Evolutionary conservation across 192 early-diverging fungal species (phyloP).

Genomic region (Lobosporangium transversale): DNA sequence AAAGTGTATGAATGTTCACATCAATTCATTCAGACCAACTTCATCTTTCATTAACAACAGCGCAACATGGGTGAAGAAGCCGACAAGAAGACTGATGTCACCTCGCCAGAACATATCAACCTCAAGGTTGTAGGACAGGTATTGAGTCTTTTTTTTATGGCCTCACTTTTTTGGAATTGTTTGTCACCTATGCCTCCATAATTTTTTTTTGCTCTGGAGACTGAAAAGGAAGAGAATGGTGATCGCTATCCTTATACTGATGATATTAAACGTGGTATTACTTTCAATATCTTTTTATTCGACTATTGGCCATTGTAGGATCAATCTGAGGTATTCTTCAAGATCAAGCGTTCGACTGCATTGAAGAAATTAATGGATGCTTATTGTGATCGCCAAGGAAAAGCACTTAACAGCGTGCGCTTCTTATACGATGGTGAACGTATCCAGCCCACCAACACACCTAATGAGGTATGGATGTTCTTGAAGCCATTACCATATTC

Average conservation of each 20-base stretch:
- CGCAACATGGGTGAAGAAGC: slow-evolving; percentile 52
- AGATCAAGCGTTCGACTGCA: slow-evolving; percentile 93
- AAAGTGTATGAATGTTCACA: not conserved
- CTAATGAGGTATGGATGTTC: slow-evolving; percentile 72
- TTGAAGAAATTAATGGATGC: slow-evolving; percentile 95
- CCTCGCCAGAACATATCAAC: slow-evolving; percentile 83
- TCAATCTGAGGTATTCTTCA: slow-evolving; percentile 88
- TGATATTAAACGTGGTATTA: no score
- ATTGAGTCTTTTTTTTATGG: no score
- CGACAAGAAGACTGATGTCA: slow-evolving; percentile 68
- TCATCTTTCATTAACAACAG: not conserved
- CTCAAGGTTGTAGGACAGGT: slow-evolving; percentile 90
- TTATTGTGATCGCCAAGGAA: slow-evolving; percentile 88
- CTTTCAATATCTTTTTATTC: no score
- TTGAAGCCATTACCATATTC: not conserved
- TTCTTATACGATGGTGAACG: slow-evolving; percentile 93
- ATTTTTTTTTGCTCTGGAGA: not conserved
- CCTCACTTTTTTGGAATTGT: not conserved
- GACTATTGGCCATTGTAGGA: slow-evolving; percentile 60
- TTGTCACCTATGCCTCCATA: not conserved
- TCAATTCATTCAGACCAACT: slow-evolving; percentile 1
- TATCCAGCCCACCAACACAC: slow-evolving; percentile 82
- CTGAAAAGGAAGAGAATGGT: not conserved
- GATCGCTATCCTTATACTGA: no score
- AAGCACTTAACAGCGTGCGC: slow-evolving; percentile 80